phyloP scores from a whole-genome alignment of 2,329 filamentous ascomycete genomes.

The Allantophomopsis cytisporea region DNA sequence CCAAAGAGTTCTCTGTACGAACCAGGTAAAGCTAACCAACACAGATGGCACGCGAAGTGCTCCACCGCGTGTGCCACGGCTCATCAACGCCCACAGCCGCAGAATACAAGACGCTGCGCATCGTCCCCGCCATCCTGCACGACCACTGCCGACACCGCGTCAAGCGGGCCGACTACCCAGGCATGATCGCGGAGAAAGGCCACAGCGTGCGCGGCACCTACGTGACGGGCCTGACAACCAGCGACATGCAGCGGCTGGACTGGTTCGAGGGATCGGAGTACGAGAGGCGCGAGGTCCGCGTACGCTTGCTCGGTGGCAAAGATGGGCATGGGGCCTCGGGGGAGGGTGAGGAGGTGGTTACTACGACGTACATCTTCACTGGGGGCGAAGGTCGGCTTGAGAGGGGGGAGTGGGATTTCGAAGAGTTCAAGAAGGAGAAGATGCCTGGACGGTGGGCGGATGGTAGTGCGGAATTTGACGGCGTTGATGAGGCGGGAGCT shows the following conservation, averaged over 20 bases:
- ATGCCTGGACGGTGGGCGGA: slow-evolving; percentile 24
- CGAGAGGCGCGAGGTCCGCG: slow-evolving; percentile 34
- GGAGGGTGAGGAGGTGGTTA: slow-evolving; percentile 33
- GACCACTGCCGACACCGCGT: slow-evolving; percentile 62
- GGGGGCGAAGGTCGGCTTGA: slow-evolving; percentile 39
- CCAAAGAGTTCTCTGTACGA: not conserved
- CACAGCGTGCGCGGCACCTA: slow-evolving; percentile 60
- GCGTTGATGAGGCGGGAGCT: slow-evolving; percentile 1
- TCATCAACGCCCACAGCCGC: slow-evolving; percentile 33
- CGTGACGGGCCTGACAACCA: slow-evolving; percentile 65
- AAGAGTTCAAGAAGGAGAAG: slow-evolving; percentile 69
- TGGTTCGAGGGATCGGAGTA: slow-evolving; percentile 74
- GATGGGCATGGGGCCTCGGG: slow-evolving; percentile 11
- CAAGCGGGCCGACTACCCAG: slow-evolving; percentile 63
- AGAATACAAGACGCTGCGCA: slow-evolving; percentile 32
- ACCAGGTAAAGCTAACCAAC: not conserved
- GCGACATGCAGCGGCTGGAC: slow-evolving; percentile 65
- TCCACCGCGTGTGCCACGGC: slow-evolving; percentile 68
- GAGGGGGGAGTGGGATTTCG: slow-evolving; percentile 74
- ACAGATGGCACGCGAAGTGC: slow-evolving; percentile 72
- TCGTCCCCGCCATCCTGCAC: slow-evolving; percentile 64
- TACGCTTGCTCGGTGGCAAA: slow-evolving; percentile 28
- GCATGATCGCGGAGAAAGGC: slow-evolving; percentile 43
- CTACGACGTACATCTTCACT: slow-evolving; percentile 54
- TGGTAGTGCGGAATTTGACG: slow-evolving; percentile 4